Base-by-base conservation (phyloP, 2,329 filamentous ascomycete species). In the Teratosphaeria zuluensis region DNA sequence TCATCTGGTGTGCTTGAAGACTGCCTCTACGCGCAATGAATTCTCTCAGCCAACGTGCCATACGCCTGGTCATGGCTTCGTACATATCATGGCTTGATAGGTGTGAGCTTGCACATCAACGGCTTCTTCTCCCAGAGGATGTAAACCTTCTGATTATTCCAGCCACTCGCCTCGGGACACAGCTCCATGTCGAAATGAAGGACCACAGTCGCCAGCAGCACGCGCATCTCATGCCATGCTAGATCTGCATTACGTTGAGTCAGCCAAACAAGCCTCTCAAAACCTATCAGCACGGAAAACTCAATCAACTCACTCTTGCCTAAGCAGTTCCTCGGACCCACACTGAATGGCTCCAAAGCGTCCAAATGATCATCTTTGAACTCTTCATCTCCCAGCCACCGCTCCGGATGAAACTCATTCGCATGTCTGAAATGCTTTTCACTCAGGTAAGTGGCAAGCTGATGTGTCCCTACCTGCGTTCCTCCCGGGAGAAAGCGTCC, bases 181-280 rank as follows among this genome's bases (percentile, higher is more conserved):
- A 70, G 53, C 57, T 66, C 42, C 48, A 72, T 11, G 60, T 78
- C 73, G 58, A 77, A 77, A 4, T 68, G 62, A 57, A 67, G 72
- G 9, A 77, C 46, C 1, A 74, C 52, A 19, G 69, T 69, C 12
- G 73, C 66, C n/a, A 78, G 63, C 0, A 74, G 64, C 3, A 77
- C 54, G 3, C 70, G 65, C 62, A 74, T 70, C 60, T 76, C 73
- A 54, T 70, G 68, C 59, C 69, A 74, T 1, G 73, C 74, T 9
- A 76, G 65, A 62, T 70, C 55, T 58, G 51, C 19, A 51, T 16
- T 7, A 12, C 19, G 3, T 4, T 28, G 2, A 28, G 24, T 42
- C 35, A 16, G 12, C 12, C 35, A 42, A 42, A 5, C 35, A 16
- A 42, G 11, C 12, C 16, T 16, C 14, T 12, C 5, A 42, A 42